Conservation (phyloP, 2,329 filamentous ascomycete genomes). For the Raffaelea albimanens region DNA sequence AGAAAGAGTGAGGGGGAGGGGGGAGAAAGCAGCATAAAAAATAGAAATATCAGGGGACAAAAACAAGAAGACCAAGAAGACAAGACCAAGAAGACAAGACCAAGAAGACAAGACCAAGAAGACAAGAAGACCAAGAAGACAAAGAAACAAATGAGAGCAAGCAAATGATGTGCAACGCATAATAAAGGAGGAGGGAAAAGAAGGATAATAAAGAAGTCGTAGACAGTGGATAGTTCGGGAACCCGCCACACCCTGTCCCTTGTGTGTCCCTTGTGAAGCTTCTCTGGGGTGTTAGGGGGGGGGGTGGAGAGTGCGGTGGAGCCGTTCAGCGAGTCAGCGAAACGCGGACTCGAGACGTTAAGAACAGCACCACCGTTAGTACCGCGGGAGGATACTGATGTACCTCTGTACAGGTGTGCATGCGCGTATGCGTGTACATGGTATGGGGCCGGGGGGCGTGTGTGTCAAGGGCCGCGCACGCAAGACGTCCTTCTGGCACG, state of each 20-base stretch:
- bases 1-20: neutral
- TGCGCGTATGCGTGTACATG: neutral
- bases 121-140: neutral
- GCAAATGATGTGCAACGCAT: slow-evolving; percentile 1
- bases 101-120: neutral
- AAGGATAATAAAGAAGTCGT: neutral
- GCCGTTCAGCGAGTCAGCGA: slow-evolving; percentile 10
- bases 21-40: neutral
- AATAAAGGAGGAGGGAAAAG: neutral
- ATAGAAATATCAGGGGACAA: neutral
- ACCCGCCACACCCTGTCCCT: too few species aligned
- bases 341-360: slow-evolving; percentile 14
- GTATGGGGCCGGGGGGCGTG: neutral
- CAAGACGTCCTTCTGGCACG: neutral
- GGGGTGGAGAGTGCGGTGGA: too few species aligned
- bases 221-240: neutral
- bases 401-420: neutral
- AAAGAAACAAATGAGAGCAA: neutral
- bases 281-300: too few species aligned
- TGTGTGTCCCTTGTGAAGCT: too few species aligned
- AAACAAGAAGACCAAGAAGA: too few species aligned
- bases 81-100: neutral
- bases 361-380: too few species aligned
- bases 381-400: slow-evolving; percentile 2
- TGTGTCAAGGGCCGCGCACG: neutral